Evolutionary conservation across 192 early-diverging fungal species (phyloP), one percentile per base, ranked within the genome.

Genomic region (Spizellomyces sp.): DNA sequence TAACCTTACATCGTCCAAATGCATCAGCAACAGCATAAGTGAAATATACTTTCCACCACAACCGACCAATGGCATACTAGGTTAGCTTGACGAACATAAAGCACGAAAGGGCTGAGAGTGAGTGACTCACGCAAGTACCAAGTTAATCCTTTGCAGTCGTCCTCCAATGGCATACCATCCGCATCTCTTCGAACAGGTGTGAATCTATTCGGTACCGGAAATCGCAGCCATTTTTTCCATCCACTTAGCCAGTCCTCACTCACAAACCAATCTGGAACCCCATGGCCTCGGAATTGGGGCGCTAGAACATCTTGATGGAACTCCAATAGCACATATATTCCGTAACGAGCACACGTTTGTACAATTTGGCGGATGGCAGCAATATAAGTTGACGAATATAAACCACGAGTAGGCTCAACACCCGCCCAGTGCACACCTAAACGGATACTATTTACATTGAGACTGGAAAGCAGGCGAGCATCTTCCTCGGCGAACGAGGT

Each of bases 251-350:
- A 44, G n/a, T 10, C 36, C 45, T 27, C 36, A 12, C 21, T 67
- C 62, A 71, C 52, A 42, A 70, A 14, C 70, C 71, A 79, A 12
- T 76, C 48, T 10, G 86, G 85, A 4, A 82, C 77, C 12, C 87
- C 84, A 59, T 86, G 77, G 0, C 85, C 84, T 52, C 85, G 82
- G 46, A 84, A 81, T 58, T 80, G 78, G 22, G 69, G 75, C 9
- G 82, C 79, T 45, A 83, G 75, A 5, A 84, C 76, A 59, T 88
- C 83, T 70, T 90, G 89, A 76, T 90, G 89, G 54, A 86, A 83
- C 59, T 90, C 89, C 6, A 90, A 74, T 7, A 90, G 66, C 7
- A 88, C 81, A 64, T 86, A 90, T 48, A 90, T 88, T 19, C 81
- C 80, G 19, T 84, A 77, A 1, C 73, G 77, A 43, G 83, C 79